Evolutionary conservation across 2,329 filamentous ascomycete genomes (phyloP), one percentile per base, ranked within the genome.

Genomic region (Epicoccum sorghinum): DNA sequence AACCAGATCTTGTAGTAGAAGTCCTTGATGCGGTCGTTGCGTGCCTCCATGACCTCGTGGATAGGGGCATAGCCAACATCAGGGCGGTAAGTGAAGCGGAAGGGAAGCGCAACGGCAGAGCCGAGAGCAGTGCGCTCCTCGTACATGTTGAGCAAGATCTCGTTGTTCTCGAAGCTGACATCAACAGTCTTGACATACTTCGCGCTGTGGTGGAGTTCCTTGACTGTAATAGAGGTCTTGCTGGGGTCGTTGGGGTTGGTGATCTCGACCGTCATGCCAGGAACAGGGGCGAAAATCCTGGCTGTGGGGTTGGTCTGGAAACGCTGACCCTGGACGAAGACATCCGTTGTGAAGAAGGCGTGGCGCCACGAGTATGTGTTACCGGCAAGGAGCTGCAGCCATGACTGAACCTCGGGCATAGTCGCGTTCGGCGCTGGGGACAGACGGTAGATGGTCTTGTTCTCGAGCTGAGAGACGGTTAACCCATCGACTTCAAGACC

Each of bases 1-100:
- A 99, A 99, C 95, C 95, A 99, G 62, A 96, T 88, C 65, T 88
- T 88, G 87, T 96, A 99, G 83, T 99, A 99, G 76, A 99, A 99
- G 77, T 96, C 91, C 82, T 99, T 99, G 82, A 99, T 98, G 61
- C 91, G 90, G 73, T 99, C 93, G 73, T 99, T 99, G 71, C 95
- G 91, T 50, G 86, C 89, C 32, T 92, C 86, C 95, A 99, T 99
- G 60, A 98, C 89, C 77, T 99, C 95, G 58, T 89, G 89, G 64
- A 99, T 96, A 14, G 95, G 95, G n/a, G 96, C 93, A 73, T 97
- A 99, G 27, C 95, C 95, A 52, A 91, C 89, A 77, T 98, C 93
- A 2, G 95, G 95, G 72, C 93, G 90, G 78, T 99, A 99, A 4
- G 85, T 91, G 80, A 98, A 98, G 72, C 88, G 86, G 62, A 99